These are phyloP conservation scores for Salvia rosmarinus DNA, from an alignment of 257 asterid genomes.

Conservation along the genomic window DNA sequence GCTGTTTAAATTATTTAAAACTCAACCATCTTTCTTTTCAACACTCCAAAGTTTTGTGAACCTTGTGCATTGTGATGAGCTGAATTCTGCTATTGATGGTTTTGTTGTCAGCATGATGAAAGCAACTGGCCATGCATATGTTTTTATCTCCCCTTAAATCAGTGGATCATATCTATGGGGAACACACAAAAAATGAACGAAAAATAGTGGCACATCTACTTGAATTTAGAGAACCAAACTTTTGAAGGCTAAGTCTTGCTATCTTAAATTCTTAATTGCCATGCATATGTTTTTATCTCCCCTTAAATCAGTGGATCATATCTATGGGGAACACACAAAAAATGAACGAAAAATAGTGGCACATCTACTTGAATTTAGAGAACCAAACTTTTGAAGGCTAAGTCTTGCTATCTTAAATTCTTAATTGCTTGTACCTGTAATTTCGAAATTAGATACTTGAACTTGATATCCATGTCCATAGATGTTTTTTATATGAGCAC, in stretches of 20 bases:
- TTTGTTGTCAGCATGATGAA: conserved; percentile 12
- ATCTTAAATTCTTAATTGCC: too few relatives aligned
- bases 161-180: background rate
- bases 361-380: conserved; percentile 6
- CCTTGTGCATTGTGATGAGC: conserved; percentile 8
- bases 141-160: background rate
- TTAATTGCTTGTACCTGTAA: background rate
- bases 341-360: background rate
- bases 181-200: background rate
- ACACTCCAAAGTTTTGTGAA: background rate
- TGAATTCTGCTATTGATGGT: conserved; percentile 11
- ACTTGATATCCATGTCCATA: background rate
- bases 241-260: conserved; percentile 5
- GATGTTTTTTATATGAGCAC: background rate
- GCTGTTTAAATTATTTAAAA: background rate
- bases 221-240: background rate
- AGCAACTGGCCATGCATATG: background rate
- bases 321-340: background rate
- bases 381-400: background rate
- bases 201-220: conserved; percentile 1
- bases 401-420: conserved; percentile 22
- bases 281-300: background rate
- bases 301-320: background rate
- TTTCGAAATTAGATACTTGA: background rate
- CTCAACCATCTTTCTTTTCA: background rate